Evolutionary conservation across 2,329 filamentous ascomycete genomes (phyloP), one percentile per base, ranked within the genome.

Genomic region (Aspergillus nomiae): DNA sequence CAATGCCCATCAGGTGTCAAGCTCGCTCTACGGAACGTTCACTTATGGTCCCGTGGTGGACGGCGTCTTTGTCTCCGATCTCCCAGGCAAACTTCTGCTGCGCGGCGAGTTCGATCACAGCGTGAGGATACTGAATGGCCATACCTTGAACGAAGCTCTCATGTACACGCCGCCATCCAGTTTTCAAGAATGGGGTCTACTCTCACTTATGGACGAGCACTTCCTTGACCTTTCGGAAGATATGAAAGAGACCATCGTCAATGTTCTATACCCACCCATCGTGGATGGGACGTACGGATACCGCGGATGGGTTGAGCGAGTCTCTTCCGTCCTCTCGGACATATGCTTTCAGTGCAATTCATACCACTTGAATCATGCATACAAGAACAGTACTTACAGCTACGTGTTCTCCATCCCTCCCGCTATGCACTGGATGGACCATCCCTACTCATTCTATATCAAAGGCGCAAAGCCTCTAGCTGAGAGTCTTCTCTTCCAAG

Each of bases 331-430:
- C 3, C 70, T 82, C 58, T 72, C 77, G 3, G 86, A 87, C 62
- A 66, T 71, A 3, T 67, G 74, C 59, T 83, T 85, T 67, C 74
- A 74, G 48, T 87, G 85, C 78, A 86, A 86, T 70, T 83, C 83
- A 9, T 78, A 82, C 71, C 86, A 82, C 68, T 74, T 87, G 26
- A 80, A 82, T 67, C 79, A 77, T 7, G 85, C 82, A 3, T 85
- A 75, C 14, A 84, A 85, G 66, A 38, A 55, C 21, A 65, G 82
- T 36, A 84, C 84, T 0, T 85, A 84, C 70, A 77, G 80, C 0
- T 87, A 87, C 69, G 73, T 82, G 56, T 87, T 87, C 70, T 79
- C 78, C 48, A 77, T 87, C 0, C 80, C 81, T 0, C 85, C 85
- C 0, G 85, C 78, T 4, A 69, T 86, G 19, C 86, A 87, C 69